These are phyloP conservation scores for Micractinium conductrix DNA, from an alignment of 139 green algal species.

Conservation along the genomic window DNA sequence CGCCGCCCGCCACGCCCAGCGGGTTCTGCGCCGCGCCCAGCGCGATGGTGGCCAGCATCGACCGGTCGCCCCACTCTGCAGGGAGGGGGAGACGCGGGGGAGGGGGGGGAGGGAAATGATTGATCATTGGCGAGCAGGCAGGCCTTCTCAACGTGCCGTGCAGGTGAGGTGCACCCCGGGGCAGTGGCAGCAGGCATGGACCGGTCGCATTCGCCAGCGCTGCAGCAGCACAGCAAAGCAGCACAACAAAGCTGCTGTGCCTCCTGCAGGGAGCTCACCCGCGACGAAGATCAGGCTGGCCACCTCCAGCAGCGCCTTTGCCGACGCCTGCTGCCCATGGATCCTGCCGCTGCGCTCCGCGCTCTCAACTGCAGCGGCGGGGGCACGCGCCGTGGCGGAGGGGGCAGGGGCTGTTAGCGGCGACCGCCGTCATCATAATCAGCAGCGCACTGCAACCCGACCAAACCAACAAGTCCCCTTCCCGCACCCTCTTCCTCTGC, in stretches of 20 bases:
- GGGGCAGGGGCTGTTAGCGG: not conserved
- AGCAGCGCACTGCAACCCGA: not conserved
- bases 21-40: slow-evolving; percentile 87
- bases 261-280: too few relatives aligned
- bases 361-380: slow-evolving; percentile 16
- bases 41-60: slow-evolving; percentile 98
- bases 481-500: slow-evolving; percentile 44
- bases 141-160: too few relatives aligned
- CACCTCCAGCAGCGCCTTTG: slow-evolving; percentile 44
- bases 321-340: not conserved
- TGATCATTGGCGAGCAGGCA: too few relatives aligned
- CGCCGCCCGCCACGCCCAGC: slow-evolving; percentile 86
- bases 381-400: not conserved
- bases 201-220: too few relatives aligned
- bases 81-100: too few relatives aligned
- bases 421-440: not conserved
- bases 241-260: too few relatives aligned
- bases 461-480: not conserved
- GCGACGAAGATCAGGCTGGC: slow-evolving; percentile 92
- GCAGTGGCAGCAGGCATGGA: too few relatives aligned
- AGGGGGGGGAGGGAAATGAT: too few relatives aligned
- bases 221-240: too few relatives aligned
- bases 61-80: slow-evolving; percentile 94
- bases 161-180: too few relatives aligned
- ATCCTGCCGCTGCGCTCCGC: slow-evolving; percentile 46